Evolutionary conservation across 768 basidiomycete genomes (phyloP).

Genomic region (Filobasidium wieringae): DNA sequence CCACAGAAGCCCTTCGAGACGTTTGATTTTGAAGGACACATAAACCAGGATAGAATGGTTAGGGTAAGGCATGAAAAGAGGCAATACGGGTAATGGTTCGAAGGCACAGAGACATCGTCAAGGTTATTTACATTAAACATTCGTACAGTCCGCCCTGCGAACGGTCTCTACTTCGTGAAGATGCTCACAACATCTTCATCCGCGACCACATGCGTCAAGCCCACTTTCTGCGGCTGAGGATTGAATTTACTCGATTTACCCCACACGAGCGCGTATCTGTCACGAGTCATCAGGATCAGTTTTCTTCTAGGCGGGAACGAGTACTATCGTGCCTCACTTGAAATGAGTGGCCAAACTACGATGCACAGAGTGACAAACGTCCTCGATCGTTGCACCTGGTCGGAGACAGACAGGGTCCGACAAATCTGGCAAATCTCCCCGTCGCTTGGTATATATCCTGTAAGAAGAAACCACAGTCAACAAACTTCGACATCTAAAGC

Average conservation of each 20-base stretch:
- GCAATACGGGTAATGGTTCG: no score
- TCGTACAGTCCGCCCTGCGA: no score
- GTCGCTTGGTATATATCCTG: constrained; percentile 93
- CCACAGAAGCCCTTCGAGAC: no score
- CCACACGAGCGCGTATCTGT: constrained; percentile 78
- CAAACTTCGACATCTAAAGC: neutral
- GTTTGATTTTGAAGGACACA: no score
- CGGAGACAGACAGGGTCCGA: constrained; percentile 73
- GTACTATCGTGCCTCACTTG: constrained; percentile 40
- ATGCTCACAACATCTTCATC: constrained; percentile 40
- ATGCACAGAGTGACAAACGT: constrained; percentile 87
- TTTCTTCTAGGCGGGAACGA: neutral
- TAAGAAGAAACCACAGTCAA: constrained; percentile 43
- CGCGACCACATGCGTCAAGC: constrained; percentile 30
- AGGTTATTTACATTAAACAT: no score
- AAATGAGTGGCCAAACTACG: constrained; percentile 79
- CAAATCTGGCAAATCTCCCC: constrained; percentile 86
- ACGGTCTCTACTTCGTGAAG: constrained; percentile 37
- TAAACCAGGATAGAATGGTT: no score
- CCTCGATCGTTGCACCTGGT: constrained; percentile 86
- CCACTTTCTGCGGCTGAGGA: constrained; percentile 87
- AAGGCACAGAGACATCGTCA: no score
- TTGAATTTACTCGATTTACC: constrained; percentile 89
- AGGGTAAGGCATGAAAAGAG: no score
- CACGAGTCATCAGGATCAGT: neutral